Evolutionary conservation across 768 basidiomycete genomes (phyloP).

Genomic region (Pleurotus giganteus): DNA sequence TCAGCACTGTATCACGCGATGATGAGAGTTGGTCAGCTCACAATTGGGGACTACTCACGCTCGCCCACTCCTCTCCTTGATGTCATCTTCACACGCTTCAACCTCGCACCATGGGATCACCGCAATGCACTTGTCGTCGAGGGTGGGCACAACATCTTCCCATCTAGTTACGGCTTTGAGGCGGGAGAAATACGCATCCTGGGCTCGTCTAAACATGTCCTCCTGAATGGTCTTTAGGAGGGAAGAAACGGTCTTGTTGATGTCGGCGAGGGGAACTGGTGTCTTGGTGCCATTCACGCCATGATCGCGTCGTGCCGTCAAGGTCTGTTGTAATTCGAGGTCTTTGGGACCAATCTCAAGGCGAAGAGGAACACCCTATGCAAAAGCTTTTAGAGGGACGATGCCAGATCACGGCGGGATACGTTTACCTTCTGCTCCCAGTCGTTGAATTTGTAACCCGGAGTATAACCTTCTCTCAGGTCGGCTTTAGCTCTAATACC

Average conservation of each 20-base stretch:
- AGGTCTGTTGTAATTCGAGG: slow-evolving; percentile 75
- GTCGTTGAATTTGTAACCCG: slow-evolving; percentile 98
- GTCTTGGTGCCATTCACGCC: slow-evolving; percentile 46
- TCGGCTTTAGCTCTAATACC: slow-evolving; percentile 88
- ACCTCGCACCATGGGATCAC: slow-evolving; percentile 96
- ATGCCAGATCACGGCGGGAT: not conserved
- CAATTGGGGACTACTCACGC: slow-evolving; percentile 50
- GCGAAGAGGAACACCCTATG: slow-evolving; percentile 91
- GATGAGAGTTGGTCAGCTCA: slow-evolving; percentile 12
- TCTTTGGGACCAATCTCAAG: slow-evolving; percentile 97
- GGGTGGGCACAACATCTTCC: slow-evolving; percentile 89
- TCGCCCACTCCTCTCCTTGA: slow-evolving; percentile 90
- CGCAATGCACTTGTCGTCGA: slow-evolving; percentile 85
- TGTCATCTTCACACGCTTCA: slow-evolving; percentile 93
- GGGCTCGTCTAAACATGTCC: slow-evolving; percentile 85
- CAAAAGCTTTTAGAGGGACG: slow-evolving; percentile 8
- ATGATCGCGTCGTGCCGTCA: slow-evolving; percentile 81
- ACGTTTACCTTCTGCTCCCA: slow-evolving; percentile 91
- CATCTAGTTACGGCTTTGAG: slow-evolving; percentile 77
- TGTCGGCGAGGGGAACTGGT: slow-evolving; percentile 40
- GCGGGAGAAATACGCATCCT: slow-evolving; percentile 65
- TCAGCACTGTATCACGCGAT: slow-evolving; percentile 55
- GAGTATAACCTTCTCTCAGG: slow-evolving; percentile 92
- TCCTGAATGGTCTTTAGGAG: slow-evolving; percentile 85
- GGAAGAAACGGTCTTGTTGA: slow-evolving; percentile 46